Percentiles rank a stretch among this genome's conserved stretches.
Conservation (phyloP, 2,329 filamentous ascomycete species). For the Pseudophaeomoniella oleicola region DNA sequence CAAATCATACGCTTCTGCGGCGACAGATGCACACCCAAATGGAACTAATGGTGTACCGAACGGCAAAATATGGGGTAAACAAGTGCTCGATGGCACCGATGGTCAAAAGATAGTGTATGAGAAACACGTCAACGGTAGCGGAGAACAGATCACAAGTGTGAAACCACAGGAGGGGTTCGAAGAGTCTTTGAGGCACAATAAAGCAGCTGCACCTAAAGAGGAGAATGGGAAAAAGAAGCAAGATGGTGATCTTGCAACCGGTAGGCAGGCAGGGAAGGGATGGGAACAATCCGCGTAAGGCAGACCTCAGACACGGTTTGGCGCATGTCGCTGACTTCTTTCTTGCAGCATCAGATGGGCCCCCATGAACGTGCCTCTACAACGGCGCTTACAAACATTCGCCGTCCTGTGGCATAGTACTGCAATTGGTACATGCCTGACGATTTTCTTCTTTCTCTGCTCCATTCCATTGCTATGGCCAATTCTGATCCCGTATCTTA, state of each 20-base stretch:
- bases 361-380: constrained; percentile 58
- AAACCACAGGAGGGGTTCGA: constrained; percentile 24
- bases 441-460: constrained; percentile 79
- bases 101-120: constrained; percentile 24
- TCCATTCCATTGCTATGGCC: constrained; percentile 90
- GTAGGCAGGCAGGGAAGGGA: constrained; percentile 36
- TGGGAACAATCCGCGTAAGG: constrained; percentile 34
- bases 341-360: constrained; percentile 60
- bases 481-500: constrained; percentile 57
- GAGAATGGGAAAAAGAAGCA: constrained; percentile 12
- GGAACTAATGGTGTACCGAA: constrained; percentile 1
- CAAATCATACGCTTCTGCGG: constrained; percentile 25
- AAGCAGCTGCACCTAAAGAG: constrained; percentile 14
- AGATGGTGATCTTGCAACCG: constrained; percentile 27
- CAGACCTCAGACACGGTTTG: background rate
- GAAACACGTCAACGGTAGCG: constrained; percentile 27
- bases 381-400: constrained; percentile 61
- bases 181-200: constrained; percentile 17
- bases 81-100: constrained; percentile 9
- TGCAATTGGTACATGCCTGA: constrained; percentile 54
- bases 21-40: constrained; percentile 7
- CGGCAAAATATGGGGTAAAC: background rate
- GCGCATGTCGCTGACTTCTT: background rate
- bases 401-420: constrained; percentile 62
- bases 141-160: constrained; percentile 29